Conservation (phyloP, 345 rosid species). For the Lepidium sativum region DNA sequence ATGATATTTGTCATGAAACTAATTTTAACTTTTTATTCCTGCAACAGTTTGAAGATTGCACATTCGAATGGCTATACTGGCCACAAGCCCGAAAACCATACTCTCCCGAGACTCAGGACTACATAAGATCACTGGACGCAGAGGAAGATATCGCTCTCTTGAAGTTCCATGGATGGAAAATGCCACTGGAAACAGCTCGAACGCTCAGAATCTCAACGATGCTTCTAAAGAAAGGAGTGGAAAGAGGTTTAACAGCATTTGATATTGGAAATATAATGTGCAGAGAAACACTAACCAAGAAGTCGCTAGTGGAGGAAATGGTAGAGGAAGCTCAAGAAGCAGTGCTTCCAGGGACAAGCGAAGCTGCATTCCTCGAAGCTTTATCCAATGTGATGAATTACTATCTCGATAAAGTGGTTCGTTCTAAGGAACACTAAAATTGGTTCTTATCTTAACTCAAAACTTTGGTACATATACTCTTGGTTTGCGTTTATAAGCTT, state of each 20-base stretch:
- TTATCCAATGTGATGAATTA: constrained; percentile 22
- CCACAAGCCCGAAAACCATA: constrained; percentile 69
- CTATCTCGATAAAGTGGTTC: constrained; percentile 23
- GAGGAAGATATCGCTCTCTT: constrained; percentile 60
- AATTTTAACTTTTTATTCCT: background rate
- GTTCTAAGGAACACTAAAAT: constrained; percentile 20
- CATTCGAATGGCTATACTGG: constrained; percentile 93
- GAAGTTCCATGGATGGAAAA: constrained; percentile 69
- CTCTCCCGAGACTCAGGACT: constrained; percentile 43
- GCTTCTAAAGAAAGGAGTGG: constrained; percentile 79
- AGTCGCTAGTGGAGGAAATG: constrained; percentile 38
- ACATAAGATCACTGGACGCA: constrained; percentile 57
- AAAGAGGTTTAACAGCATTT: constrained; percentile 66
- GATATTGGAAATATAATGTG: constrained; percentile 76
- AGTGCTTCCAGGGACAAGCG: constrained; percentile 27
- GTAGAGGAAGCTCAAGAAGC: constrained; percentile 28
- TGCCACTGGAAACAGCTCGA: constrained; percentile 43
- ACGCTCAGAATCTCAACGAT: constrained; percentile 65
- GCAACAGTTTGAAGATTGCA: constrained; percentile 85
- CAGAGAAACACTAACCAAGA: constrained; percentile 48
- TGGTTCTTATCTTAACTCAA: constrained; percentile 19
- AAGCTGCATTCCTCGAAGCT: constrained; percentile 19
- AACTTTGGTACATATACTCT: constrained; percentile 16
- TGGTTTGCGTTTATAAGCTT: constrained; percentile 6
- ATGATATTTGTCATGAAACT: background rate